A percentile compares a stretch with the other conserved stretches of the same genome.
Conservation (phyloP, 805 yeast genomes). For the Yamadazyma nakazawae region DNA sequence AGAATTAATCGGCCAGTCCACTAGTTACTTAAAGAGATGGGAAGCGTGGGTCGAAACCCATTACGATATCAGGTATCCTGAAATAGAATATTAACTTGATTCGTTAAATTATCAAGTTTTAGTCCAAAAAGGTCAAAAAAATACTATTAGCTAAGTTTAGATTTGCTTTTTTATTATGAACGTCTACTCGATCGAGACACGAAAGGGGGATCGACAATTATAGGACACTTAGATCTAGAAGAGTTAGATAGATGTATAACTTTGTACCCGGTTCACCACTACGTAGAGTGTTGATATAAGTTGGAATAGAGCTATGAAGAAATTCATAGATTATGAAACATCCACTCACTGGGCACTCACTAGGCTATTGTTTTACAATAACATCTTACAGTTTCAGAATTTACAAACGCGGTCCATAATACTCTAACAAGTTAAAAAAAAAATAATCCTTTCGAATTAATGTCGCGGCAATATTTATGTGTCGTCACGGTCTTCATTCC, state of each 20-base stretch:
- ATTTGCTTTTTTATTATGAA: neutral
- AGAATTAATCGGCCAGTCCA: conserved; percentile 54
- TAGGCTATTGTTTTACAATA: too few species aligned
- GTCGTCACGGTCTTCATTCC: neutral
- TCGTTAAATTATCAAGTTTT: neutral
- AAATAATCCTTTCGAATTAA: neutral
- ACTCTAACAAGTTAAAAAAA: neutral
- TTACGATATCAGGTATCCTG: conserved; percentile 66
- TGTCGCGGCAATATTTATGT: neutral
- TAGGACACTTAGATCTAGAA: too few species aligned
- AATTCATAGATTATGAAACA: too few species aligned
- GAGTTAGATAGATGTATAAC: too few species aligned
- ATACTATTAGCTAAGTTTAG: neutral
- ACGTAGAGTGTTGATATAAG: too few species aligned
- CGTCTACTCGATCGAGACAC: neutral
- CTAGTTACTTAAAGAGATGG: conserved; percentile 60
- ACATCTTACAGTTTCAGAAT: neutral
- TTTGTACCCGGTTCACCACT: too few species aligned
- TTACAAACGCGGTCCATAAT: neutral
- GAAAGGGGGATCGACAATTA: conserved; percentile 1
- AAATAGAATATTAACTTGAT: conserved; percentile 11
- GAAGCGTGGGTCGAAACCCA: conserved; percentile 63
- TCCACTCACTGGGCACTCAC: too few species aligned
- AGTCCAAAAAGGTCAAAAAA: neutral
- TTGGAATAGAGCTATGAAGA: too few species aligned